Base-by-base conservation (phyloP, 2,329 filamentous ascomycete species). In the Epichloe baconii region DNA sequence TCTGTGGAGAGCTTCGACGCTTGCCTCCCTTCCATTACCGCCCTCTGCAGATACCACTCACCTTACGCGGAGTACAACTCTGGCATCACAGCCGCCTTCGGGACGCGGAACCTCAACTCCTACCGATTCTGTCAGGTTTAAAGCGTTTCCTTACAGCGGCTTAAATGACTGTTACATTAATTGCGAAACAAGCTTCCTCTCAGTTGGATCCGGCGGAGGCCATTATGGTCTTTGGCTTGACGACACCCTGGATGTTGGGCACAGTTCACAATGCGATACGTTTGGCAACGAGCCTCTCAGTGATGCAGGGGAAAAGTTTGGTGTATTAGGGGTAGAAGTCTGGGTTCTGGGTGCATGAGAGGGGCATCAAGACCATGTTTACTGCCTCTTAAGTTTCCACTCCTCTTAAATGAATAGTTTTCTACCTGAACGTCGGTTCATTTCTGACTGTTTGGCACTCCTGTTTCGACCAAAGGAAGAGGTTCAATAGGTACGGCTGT, bases 91-190 rank as follows among this genome's bases (percentile, higher is more conserved):
- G 19, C 17, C 44, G 23, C 34, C 51, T 6, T n/a, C 49, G n/a
- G 50, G 23, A 36, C 54, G 52, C 44, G 54, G 58, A 10, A 55
- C 59, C 5, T 58, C 59, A 44, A 59, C 64, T 19, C 59, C 62
- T 11, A 79, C 82, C 4, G 86, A 91, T 55, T 77, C 82, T 26
- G 88, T 97, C 58, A 82, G 93, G 19, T 98, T 98, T 77, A 96
- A 95, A 69, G 91, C 91, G 0, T 98, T 97, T 61, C 90, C 91
- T 0, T 97, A 96, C 63, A 94, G 86, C 52, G 93, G 93, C 5
- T 79, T 95, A 41, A 97, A 98, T 66, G 93, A 97, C 67, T 98
- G 95, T 65, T 88, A 91, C 72, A 93, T 97, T 58, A 86, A 94
- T 61, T 97, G 91, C 68, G 89, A 97, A 68, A 75, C 80, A 3